phyloP scores from a whole-genome alignment of 345 rosid species.

The Excoecaria agallocha region DNA sequence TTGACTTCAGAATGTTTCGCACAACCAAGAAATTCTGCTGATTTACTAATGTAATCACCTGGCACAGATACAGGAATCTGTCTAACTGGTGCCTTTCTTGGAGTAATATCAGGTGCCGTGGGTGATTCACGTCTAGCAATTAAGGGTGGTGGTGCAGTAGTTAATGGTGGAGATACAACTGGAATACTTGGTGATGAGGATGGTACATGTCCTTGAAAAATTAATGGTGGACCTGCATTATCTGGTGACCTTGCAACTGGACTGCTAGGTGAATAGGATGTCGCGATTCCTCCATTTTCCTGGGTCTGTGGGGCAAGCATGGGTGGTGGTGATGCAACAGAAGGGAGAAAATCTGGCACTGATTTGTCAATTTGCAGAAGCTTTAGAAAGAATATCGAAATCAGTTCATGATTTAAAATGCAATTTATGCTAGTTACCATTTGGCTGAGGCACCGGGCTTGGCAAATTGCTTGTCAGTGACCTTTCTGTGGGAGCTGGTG shows the following conservation, averaged over 20 bases:
- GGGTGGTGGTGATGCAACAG: conserved; percentile 39
- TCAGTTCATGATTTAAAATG: neutral
- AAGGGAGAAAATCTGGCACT: conserved; percentile 35
- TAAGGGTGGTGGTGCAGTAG: neutral
- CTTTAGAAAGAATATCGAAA: conserved; percentile 11
- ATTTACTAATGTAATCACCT: too few relatives aligned
- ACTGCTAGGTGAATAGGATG: conserved; percentile 35
- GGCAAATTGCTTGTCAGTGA: conserved; percentile 26
- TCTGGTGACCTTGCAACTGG: conserved; percentile 33
- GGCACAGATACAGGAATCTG: too few relatives aligned
- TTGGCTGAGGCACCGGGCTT: conserved; percentile 27
- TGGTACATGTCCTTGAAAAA: too few relatives aligned
- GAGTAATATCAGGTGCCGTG: too few relatives aligned
- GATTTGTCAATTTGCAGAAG: conserved; percentile 20
- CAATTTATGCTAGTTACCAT: conserved; percentile 27
- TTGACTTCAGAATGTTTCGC: too few relatives aligned
- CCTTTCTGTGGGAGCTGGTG: conserved; percentile 19
- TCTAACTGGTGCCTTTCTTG: too few relatives aligned
- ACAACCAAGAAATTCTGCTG: too few relatives aligned
- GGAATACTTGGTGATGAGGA: neutral
- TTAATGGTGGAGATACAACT: conserved; percentile 40
- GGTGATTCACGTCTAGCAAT: conserved; percentile 5
- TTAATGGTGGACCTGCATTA: neutral
- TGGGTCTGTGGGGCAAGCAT: conserved; percentile 40
- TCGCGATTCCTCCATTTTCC: conserved; percentile 35